Conservation (phyloP, 495 filamentous ascomycete species). For the Saxispiralis lemnorum region DNA sequence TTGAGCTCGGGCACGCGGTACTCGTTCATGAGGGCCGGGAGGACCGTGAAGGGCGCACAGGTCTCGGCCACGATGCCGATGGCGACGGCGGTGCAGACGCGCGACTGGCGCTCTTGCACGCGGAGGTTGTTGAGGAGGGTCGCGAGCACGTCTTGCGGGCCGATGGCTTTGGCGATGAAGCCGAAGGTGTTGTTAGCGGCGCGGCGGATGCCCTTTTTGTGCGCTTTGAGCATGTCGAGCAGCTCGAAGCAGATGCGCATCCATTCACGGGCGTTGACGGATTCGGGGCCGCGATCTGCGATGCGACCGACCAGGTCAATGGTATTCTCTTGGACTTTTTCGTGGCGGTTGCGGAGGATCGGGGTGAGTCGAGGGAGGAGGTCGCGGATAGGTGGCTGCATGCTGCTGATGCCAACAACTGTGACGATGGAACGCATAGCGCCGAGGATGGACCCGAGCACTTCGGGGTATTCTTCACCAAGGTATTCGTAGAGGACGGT, state of each 20-base stretch:
- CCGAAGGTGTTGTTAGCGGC: constrained; percentile 99
- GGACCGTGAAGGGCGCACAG: constrained; percentile 95
- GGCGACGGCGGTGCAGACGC: constrained; percentile 95
- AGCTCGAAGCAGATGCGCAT: constrained; percentile 99
- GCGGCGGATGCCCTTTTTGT: constrained; percentile 96
- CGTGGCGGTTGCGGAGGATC: constrained; percentile 93
- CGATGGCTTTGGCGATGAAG: constrained; percentile 98
- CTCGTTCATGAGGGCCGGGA: constrained; percentile 99
- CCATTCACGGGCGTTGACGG: constrained; percentile 94
- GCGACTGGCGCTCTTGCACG: constrained; percentile 92
- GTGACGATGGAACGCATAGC: constrained; percentile 93
- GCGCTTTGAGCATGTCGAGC: constrained; percentile 97
- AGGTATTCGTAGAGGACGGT: constrained; percentile 97
- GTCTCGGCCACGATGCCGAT: constrained; percentile 99
- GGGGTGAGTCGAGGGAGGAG: constrained; percentile 88
- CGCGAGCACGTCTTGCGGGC: constrained; percentile 90
- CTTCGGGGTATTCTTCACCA: constrained; percentile 97
- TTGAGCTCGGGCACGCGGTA: constrained; percentile 97
- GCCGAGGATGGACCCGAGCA: constrained; percentile 88
- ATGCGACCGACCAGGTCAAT: constrained; percentile 98
- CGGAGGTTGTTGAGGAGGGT: constrained; percentile 92
- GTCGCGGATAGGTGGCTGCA: constrained; percentile 98
- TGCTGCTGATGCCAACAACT: constrained; percentile 92
- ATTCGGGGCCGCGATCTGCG: constrained; percentile 88
- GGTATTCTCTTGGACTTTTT: constrained; percentile 99